A percentile compares a stretch with the other conserved stretches of the same genome.
Evolutionary conservation across 192 early-diverging fungal genomes (phyloP).

Genomic region (Linnemannia hyalina): DNA sequence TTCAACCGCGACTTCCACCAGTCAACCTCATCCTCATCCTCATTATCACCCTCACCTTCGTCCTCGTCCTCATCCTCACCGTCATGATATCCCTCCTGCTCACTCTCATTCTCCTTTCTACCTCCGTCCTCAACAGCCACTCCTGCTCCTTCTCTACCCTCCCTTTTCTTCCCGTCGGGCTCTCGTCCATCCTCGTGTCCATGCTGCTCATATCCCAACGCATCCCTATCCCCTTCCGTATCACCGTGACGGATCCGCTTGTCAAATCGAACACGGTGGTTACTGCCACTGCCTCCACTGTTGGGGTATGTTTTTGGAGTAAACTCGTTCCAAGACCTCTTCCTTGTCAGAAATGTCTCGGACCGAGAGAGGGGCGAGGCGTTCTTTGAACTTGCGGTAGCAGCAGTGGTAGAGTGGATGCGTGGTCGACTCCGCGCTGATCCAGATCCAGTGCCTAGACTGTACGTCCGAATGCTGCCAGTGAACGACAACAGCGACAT

Average conservation of each 20-base stretch:
- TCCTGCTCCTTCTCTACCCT: neutral
- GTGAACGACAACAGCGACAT: constrained; percentile 48
- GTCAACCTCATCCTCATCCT: constrained; percentile 32
- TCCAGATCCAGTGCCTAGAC: constrained; percentile 46
- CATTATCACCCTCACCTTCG: neutral
- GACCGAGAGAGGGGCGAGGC: neutral
- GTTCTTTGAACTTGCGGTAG: neutral
- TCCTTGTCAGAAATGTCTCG: neutral
- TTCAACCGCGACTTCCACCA: constrained; percentile 53
- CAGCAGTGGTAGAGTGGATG: neutral
- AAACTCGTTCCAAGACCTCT: neutral
- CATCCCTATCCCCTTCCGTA: neutral
- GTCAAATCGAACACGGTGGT: neutral
- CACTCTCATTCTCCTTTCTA: neutral
- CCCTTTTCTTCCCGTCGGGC: neutral
- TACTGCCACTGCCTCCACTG: neutral
- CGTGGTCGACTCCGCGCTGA: constrained; percentile 48
- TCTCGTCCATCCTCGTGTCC: neutral
- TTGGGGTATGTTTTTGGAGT: neutral
- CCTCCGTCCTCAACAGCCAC: neutral
- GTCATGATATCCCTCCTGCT: neutral
- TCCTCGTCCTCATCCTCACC: neutral
- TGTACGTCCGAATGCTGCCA: constrained; percentile 48
- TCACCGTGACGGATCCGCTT: neutral
- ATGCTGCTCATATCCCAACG: neutral